phyloP scores from a whole-genome alignment of 441 rosid species.

The Melianthus villosus region DNA sequence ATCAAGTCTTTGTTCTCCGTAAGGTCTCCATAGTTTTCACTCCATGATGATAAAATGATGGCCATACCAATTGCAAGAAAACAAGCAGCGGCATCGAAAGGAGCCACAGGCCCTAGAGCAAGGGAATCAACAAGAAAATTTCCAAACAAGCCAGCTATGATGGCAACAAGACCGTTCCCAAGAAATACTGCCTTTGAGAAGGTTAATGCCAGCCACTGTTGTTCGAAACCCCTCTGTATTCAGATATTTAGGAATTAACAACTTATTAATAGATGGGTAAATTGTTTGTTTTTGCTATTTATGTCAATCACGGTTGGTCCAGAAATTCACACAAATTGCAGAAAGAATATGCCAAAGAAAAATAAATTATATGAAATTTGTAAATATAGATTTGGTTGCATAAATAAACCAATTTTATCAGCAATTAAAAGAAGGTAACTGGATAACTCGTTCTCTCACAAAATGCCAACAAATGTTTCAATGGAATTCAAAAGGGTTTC shows the following conservation, averaged over 20 bases:
- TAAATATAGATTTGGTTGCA: no score
- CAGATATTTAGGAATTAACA: no score
- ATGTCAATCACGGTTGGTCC: not conserved
- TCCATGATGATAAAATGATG: conserved; percentile 69
- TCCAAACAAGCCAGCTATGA: conserved; percentile 82
- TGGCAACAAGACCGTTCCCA: conserved; percentile 94
- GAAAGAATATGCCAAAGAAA: no score
- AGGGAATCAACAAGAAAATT: conserved; percentile 66
- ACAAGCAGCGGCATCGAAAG: conserved; percentile 95
- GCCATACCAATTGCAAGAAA: conserved; percentile 92
- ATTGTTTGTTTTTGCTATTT: no score
- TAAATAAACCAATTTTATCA: no score
- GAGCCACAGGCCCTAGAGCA: conserved; percentile 83
- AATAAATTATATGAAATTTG: no score
- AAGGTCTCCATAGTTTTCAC: conserved; percentile 80
- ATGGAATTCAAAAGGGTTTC: no score
- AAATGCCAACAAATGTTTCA: no score
- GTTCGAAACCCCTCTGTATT: conserved; percentile 79
- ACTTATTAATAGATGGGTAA: no score
- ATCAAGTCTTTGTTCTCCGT: conserved; percentile 82
- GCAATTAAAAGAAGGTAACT: no score
- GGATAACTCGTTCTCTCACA: no score
- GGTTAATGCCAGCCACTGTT: conserved; percentile 78
- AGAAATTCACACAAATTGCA: no score
- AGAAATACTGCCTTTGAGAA: conserved; percentile 94